Evolutionary conservation across 371 early-diverging fungal genomes (phyloP).

Genomic region (Lichtheimia ramosa): DNA sequence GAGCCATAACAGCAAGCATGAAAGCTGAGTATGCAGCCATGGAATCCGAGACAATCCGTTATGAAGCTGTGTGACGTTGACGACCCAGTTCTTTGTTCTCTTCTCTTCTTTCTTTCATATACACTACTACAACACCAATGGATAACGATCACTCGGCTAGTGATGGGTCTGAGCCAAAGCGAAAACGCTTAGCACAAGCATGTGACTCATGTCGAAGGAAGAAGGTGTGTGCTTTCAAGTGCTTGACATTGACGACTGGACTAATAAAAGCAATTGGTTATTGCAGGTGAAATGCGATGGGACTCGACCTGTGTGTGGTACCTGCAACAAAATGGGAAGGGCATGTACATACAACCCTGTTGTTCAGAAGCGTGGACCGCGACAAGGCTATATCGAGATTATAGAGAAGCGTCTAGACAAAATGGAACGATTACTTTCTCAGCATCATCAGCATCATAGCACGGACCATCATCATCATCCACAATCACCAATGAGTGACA

Average conservation of each 20-base stretch:
- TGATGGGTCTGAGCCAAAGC: slow-evolving; percentile 32
- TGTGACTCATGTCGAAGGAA: slow-evolving; percentile 80
- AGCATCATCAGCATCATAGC: slow-evolving; percentile 2
- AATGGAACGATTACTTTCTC: slow-evolving; percentile 50
- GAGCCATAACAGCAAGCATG: too few species aligned
- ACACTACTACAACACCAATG: background rate
- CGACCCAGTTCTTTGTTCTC: too few species aligned
- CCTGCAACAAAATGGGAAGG: slow-evolving; percentile 65
- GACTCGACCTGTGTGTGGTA: slow-evolving; percentile 70
- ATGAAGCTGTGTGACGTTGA: too few species aligned
- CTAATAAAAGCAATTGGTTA: too few species aligned
- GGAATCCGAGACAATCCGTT: too few species aligned
- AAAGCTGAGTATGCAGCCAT: too few species aligned
- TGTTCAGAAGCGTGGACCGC: slow-evolving; percentile 75
- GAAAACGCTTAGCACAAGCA: slow-evolving; percentile 78
- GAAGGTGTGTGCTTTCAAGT: slow-evolving; percentile 52
- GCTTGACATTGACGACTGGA: too few species aligned
- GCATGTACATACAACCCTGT: slow-evolving; percentile 74
- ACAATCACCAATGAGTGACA: too few species aligned
- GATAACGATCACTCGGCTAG: background rate
- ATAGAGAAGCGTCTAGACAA: slow-evolving; percentile 72
- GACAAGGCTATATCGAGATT: slow-evolving; percentile 79
- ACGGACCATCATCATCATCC: background rate
- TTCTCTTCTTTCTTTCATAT: too few species aligned
- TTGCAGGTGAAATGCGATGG: slow-evolving; percentile 78